Evolutionary conservation across 345 rosid genomes (phyloP), one percentile per base, ranked within the genome.

Genomic region (Limnanthes douglasii): DNA sequence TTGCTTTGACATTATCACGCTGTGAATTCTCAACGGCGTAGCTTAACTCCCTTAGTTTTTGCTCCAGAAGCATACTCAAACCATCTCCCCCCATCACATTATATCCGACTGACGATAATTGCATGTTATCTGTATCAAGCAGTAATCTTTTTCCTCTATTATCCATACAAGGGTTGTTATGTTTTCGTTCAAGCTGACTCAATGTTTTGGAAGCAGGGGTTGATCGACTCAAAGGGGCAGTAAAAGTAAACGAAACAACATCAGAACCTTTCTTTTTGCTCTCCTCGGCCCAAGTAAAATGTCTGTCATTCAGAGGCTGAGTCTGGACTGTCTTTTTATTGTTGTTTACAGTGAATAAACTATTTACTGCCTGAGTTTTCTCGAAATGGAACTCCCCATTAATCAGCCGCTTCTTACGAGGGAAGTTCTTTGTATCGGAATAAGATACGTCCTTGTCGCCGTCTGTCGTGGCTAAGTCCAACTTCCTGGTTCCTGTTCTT

Each of bases 1-100:
- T 66, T 17, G 20, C 37, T 35, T 41, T 54, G 40, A 57, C 62
- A 21, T 68, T 41, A 26, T 59, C 68, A 7, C 48, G 62, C 39
- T 46, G 36, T 18, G 84, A 72, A 40, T 78, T 63, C 57, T 70
- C 86, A 0, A 71, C 56, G 29, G 58, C 64, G 1, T 57, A 57
- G 30, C 65, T 79, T 55, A 90, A 22, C 54, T 90, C 96, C 53
- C 58, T 68, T 21, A 90, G 61, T 55, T 90, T 90, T 57, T 84
- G 73, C 50, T 90, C 96, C 70, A 84, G 60, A 42, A 90, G 92
- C 38, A 62, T 50, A 50, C 82, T 70, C 50, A 84, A 57, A 35
- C 94, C 88, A 56, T 90, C 94, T 31, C 76, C 85, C 0, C 85
- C 79, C 4, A 90, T 66, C 31, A 69, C 73, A 59, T 69, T 75